Evolutionary conservation across 805 yeast species (phyloP), one percentile per base, ranked within the genome.

Genomic region (Suhomyces xylopsoci): DNA sequence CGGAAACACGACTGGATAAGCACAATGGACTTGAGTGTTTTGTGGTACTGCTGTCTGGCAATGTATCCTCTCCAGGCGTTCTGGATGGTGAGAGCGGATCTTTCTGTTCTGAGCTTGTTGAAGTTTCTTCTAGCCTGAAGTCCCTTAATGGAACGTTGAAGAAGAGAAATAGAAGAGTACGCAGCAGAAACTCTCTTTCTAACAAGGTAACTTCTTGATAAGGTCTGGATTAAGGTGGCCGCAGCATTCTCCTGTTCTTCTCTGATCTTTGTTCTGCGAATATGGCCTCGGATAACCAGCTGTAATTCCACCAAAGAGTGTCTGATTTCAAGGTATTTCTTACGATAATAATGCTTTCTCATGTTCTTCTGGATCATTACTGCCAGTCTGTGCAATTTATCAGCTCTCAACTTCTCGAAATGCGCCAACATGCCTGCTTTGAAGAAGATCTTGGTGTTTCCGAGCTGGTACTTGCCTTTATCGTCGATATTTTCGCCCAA

Each of bases 341-440:
- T 79, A 62, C 93, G 87, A 66, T 81, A 83, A 58, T 80, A 75
- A 25, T 78, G 71, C 64, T 82, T 86, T 63, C 88, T 82, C 66
- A 92, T 74, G 62, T 87, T 81, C 79, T 90, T 90, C 74, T 94
- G 98, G 59, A 93, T 87, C 71, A 87, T 72, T 14, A 84, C 85
- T 5, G 97, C 97, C 45, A 96, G 85, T 49, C 75, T 80, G 63
- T 81, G 81, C 59, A 91, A 81, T 62, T 91, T 89, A 56, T 87
- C 88, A 30, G 91, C 75, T 69, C 97, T 84, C 64, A 87, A 72
- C 61, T 90, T 90, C 71, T 93, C 99, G 61, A 93, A 78, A 57
- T 84, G 84, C 3, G 97, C 98, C 68, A 93, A 78, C 87, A 93
- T 88, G 66, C 99, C 99, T 28, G 97, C 97, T 63, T 96, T 87